Evolutionary conservation across 2,329 filamentous ascomycete genomes (phyloP), one percentile per base, ranked within the genome.

Genomic region (Aspergillus transmontanensis): DNA sequence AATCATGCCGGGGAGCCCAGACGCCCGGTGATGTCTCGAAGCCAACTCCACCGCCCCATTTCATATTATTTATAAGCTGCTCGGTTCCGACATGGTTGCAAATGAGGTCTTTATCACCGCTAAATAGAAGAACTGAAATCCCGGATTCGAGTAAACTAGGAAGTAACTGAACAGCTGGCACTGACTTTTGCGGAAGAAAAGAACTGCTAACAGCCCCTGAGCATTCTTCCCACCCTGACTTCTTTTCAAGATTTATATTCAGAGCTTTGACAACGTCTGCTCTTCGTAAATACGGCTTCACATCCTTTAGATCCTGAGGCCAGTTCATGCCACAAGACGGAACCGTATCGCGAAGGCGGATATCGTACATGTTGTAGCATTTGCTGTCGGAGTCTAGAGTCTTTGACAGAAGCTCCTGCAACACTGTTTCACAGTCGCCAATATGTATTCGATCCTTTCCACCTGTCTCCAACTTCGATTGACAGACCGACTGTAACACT

Each of bases 71-170:
- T 73, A 99, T 97, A 69, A 99, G 79, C 32, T 91, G 87, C 76
- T 99, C 95, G 0, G 95, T 99, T 63, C 95, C 95, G 34, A 97
- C 81, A 75, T 99, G 93, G 77, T 99, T 99, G 85, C 95, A 99
- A 71, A 99, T 98, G 28, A 98, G 82, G 76, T 99, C 95, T 72
- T 96, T 89, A 64, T 94, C 91, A 58, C 95, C 95, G 2, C 93
- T 97, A 81, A 98, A 99, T 23, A 99, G 86, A 1, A 97, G 81
- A 46, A 96, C 85, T 1, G 90, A 90, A 11, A 98, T 80, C 62
- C 78, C 80, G 0, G 95, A 84, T 67, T 89, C 85, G 11, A 99
- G 83, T 21, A 99, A 79, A 3, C 87, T 89, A 0, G 95, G 94
- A 2, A 99, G 83, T 4, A 97, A 82, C 2, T 87, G 81, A 63